These are phyloP conservation scores for Vanderwaltozyma tropicalis DNA, from an alignment of 805 yeast species.

Conservation along the genomic window DNA sequence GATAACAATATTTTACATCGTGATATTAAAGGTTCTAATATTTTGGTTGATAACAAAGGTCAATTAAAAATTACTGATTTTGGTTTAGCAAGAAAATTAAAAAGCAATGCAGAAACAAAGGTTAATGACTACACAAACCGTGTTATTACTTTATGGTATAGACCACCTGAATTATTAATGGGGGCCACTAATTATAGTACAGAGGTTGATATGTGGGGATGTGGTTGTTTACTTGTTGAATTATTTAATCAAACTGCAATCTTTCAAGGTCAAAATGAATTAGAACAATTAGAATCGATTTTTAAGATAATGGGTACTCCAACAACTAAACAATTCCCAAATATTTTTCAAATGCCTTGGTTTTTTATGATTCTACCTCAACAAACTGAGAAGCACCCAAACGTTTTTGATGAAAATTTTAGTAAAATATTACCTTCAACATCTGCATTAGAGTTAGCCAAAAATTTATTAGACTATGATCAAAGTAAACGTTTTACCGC, in stretches of 20 bases:
- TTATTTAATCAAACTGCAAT: conserved; percentile 63
- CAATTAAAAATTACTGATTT: conserved; percentile 67
- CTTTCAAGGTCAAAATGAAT: conserved; percentile 83
- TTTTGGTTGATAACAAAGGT: conserved; percentile 54
- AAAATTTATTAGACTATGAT: conserved; percentile 50
- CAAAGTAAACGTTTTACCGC: conserved; percentile 65
- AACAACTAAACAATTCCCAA: conserved; percentile 61
- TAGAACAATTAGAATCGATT: conserved; percentile 69
- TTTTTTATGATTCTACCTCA: conserved; percentile 70
- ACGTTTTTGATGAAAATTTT: conserved; percentile 34
- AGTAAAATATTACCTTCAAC: conserved; percentile 35
- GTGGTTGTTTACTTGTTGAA: conserved; percentile 84
- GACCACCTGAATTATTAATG: conserved; percentile 87
- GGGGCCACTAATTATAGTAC: conserved; percentile 87
- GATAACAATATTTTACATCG: conserved; percentile 60
- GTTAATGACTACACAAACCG: conserved; percentile 73
- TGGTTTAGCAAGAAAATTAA: conserved; percentile 73
- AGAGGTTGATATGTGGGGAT: conserved; percentile 95
- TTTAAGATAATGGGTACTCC: conserved; percentile 87
- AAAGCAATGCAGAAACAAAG: conserved; percentile 28
- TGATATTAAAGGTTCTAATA: conserved; percentile 75
- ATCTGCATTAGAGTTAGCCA: conserved; percentile 55
- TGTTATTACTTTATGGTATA: conserved; percentile 92
- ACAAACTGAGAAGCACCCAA: background rate
- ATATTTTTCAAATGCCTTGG: conserved; percentile 78